Evolutionary conservation across 2,329 filamentous ascomycete genomes (phyloP), one percentile per base, ranked within the genome.

Genomic region (Trichoderma gracile): DNA sequence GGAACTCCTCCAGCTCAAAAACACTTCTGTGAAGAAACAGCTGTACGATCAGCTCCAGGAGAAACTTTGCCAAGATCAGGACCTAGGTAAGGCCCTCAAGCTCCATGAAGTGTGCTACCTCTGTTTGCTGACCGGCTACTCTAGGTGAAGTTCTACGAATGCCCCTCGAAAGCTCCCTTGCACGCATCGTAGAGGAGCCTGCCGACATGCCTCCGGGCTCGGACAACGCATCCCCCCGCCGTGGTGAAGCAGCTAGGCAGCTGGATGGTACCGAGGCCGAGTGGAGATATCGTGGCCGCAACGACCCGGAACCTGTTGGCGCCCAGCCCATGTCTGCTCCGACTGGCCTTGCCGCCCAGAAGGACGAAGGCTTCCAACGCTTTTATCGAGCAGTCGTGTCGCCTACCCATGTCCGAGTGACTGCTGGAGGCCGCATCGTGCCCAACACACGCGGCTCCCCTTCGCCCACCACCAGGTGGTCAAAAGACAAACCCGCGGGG

Each of bases 321-420:
- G 75, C 72, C 47, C 82, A 82, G 53, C 84, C 84, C 7, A 76
- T 86, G 42, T 76, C 82, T 57, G 85, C 85, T 23, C 86, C 86
- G 12, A 73, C 79, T 21, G 83, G 80, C 9, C 73, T 83, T 40
- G 75, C 73, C 43, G 82, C 84, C 27, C 86, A 89, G 72, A 82
- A 84, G 68, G 82, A 81, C 40, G 85, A 89, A 72, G 87, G 87
- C n/a, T 89, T 89, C 69, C 83, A 87, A 72, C 80, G 83, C 59
- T 89, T 89, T 71, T 89, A 86, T 76, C 86, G 87, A 71, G 86
- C 86, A 12, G 87, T 89, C n/a, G 81, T 85, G 5, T 89, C 87
- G 40, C 87, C 87, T 8, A 87, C 85, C 15, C 86, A 89, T 73
- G 82, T 89, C 67, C 84, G 87, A 17, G 87, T 89, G 56, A 89